Evolutionary conservation across 129 eudicot species (phyloP), one percentile per base, ranked within the genome.

Genomic region (Ambrosia artemisiifolia): DNA sequence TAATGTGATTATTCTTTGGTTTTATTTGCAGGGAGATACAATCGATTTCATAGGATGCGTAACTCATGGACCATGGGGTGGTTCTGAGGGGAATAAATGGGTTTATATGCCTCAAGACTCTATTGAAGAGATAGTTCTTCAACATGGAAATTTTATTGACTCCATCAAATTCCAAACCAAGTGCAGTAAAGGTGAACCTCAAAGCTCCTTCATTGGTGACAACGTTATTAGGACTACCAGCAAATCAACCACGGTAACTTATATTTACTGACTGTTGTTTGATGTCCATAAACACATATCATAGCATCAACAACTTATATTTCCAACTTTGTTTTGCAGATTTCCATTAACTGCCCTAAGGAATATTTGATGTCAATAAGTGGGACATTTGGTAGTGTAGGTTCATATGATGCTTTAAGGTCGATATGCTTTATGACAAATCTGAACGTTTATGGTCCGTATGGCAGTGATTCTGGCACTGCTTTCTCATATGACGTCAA

Each of bases 391-490:
- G 77, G 66, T 12, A 1, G 6, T 0, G 2, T 10, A 14, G 1
- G 0, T 34, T 0, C 14, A 10, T 28, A 0, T 30, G 30, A 8
- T 73, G n/a, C n/a, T n/a, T n/a, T n/a, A n/a, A n/a, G n/a, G n/a
- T n/a, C n/a, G n/a, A n/a, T n/a, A n/a, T n/a, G n/a, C n/a, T n/a
- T n/a, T n/a, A n/a, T n/a, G n/a, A n/a, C 76, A 8, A 82, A 82
- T 47, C 30, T 6, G 28, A 67, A 14, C 8, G 24, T 3, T 1
- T 82, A 78, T 55, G 86, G 86, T 2, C 86, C 83, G 3, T 73
- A 77, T 54, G 86, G 86, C 30, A 0, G 3, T 3, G 48, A 36
- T 7, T 14, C 14, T 2, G 69, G 73, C 30, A 7, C 33, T 11
- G 30, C 36, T 6, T 78, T 82, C 66, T 77, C 83, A 50, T 69